A percentile compares a stretch with the other conserved stretches of the same genome.
These are phyloP conservation scores for Fusarium protoensiforme DNA, from an alignment of 2,329 filamentous ascomycete genomes.

Conservation along the genomic window DNA sequence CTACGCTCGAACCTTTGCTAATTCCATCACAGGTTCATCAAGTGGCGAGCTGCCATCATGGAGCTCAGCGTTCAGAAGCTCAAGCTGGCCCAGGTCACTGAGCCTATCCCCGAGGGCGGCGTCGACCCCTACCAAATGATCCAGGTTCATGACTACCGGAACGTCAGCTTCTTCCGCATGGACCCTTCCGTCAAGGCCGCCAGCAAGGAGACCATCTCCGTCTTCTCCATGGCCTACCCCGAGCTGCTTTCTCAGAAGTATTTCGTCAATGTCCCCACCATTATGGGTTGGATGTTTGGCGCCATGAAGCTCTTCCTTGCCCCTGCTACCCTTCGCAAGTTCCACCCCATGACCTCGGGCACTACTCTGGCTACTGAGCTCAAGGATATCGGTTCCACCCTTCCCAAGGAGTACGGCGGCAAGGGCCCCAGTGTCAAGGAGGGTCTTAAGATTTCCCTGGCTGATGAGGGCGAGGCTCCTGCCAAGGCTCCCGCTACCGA, in stretches of 20 bases:
- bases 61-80: slow-evolving; percentile 84
- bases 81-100: slow-evolving; percentile 74
- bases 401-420: slow-evolving; percentile 85
- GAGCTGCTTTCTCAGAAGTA: slow-evolving; percentile 89
- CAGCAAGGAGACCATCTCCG: slow-evolving; percentile 82
- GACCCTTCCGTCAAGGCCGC: slow-evolving; percentile 81
- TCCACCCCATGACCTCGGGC: slow-evolving; percentile 82
- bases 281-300: slow-evolving; percentile 90
- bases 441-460: slow-evolving; percentile 47
- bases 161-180: slow-evolving; percentile 86
- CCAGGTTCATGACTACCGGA: slow-evolving; percentile 94
- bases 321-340: slow-evolving; percentile 80
- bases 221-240: slow-evolving; percentile 86
- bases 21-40: slow-evolving; percentile 74
- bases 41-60: slow-evolving; percentile 92
- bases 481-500: slow-evolving; percentile 11
- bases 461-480: slow-evolving; percentile 20
- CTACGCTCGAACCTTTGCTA: slow-evolving; percentile 4
- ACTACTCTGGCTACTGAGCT: slow-evolving; percentile 72
- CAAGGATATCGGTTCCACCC: slow-evolving; percentile 66
- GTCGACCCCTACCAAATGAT: slow-evolving; percentile 89
- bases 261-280: slow-evolving; percentile 90
- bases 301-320: slow-evolving; percentile 81
- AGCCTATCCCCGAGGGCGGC: slow-evolving; percentile 77
- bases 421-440: slow-evolving; percentile 63